A percentile compares a stretch with the other conserved stretches of the same genome.
These are phyloP conservation scores for Rhodotorula glutinis DNA, from an alignment of 1,284 basidiomycete genomes.

Conservation along the genomic window DNA sequence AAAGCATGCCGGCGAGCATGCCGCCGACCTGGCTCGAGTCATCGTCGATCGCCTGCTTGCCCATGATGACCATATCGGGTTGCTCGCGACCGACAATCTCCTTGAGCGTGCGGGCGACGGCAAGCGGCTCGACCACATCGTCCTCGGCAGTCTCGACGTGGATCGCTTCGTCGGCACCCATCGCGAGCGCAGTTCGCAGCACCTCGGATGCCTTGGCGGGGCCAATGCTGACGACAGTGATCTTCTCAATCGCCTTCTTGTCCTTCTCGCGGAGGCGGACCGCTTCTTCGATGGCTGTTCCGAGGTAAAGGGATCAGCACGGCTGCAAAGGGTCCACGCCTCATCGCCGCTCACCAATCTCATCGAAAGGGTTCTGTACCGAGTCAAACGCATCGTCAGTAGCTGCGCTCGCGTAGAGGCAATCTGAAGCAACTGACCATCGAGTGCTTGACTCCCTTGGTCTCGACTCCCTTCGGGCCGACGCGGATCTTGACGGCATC, in stretches of 20 bases:
- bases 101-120: constrained; percentile 78
- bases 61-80: constrained; percentile 84
- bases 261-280: constrained; percentile 83
- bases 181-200: constrained; percentile 91
- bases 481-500: constrained; percentile 78
- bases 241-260: constrained; percentile 68
- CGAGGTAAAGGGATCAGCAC: not conserved
- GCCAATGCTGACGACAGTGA: constrained; percentile 89
- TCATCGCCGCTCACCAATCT: constrained; percentile 68
- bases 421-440: constrained; percentile 63
- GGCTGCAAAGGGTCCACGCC: rapidly evolving
- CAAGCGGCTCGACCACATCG: constrained; percentile 72
- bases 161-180: constrained; percentile 92
- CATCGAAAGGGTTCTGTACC: constrained; percentile 86
- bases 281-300: constrained; percentile 91
- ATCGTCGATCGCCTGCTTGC: constrained; percentile 99
- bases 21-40: constrained; percentile 96
- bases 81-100: constrained; percentile 66
- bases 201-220: constrained; percentile 86
- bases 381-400: not conserved
- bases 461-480: constrained; percentile 86
- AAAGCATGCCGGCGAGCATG: constrained; percentile 90
- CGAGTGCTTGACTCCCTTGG: constrained; percentile 88
- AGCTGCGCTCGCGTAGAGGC: not conserved
- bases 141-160: constrained; percentile 81